A percentile compares a stretch with the other conserved stretches of the same genome.
Evolutionary conservation across 1,284 basidiomycete species (phyloP).

Genomic region (Sphaerobolus stellatus): DNA sequence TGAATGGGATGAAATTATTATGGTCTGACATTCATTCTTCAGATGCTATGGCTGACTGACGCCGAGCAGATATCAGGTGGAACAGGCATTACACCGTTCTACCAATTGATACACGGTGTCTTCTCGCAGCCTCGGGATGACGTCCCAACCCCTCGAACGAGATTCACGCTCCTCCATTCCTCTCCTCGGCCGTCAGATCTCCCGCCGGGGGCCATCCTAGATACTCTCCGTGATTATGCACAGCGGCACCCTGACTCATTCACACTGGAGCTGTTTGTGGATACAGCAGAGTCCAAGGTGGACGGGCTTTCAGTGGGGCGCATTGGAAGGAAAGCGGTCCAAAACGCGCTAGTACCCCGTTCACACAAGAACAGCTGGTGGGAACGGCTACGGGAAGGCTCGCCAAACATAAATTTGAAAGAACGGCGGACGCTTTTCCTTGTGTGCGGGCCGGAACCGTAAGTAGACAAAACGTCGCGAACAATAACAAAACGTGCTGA

Average conservation of each 20-base stretch:
- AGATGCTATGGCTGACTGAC: background rate
- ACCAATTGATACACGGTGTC: slow-evolving; percentile 53
- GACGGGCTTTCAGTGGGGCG: slow-evolving; percentile 44
- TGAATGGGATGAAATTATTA: slow-evolving; percentile 72
- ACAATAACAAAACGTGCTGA: no score
- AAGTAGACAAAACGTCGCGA: slow-evolving; percentile 29
- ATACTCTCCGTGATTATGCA: slow-evolving; percentile 49
- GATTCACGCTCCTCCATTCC: slow-evolving; percentile 70
- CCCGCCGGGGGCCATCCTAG: slow-evolving; percentile 60
- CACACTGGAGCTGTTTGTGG: slow-evolving; percentile 60
- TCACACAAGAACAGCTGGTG: slow-evolving; percentile 42
- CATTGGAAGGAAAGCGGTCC: slow-evolving; percentile 51
- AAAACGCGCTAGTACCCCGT: slow-evolving; percentile 36
- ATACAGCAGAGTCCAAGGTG: slow-evolving; percentile 40
- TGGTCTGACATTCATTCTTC: slow-evolving; percentile 45
- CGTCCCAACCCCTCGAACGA: slow-evolving; percentile 35
- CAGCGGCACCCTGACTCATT: slow-evolving; percentile 53
- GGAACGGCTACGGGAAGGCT: slow-evolving; percentile 35
- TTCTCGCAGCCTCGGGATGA: slow-evolving; percentile 37
- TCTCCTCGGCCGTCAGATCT: slow-evolving; percentile 59
- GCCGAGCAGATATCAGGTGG: slow-evolving; percentile 73
- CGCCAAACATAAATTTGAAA: slow-evolving; percentile 16
- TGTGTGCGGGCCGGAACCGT: slow-evolving; percentile 79
- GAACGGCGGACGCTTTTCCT: slow-evolving; percentile 51
- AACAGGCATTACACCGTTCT: slow-evolving; percentile 80